Evolutionary conservation across 371 early-diverging fungal species (phyloP).

Genomic region (Mucor ambiguus): DNA sequence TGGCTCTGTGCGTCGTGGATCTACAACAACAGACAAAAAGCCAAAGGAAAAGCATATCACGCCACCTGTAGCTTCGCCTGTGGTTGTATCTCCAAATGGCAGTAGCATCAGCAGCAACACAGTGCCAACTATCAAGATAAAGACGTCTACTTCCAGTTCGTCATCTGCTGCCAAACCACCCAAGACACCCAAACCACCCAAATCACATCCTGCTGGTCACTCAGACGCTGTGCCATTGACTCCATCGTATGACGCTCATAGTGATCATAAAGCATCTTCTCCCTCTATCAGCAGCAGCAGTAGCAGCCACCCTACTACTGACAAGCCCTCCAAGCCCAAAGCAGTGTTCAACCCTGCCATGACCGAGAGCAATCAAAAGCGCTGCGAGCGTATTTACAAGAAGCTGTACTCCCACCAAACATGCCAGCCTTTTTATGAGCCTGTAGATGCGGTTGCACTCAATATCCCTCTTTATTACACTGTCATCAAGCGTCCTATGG

Average conservation of each 20-base stretch:
- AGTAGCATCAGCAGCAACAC: background rate
- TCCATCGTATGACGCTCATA: background rate
- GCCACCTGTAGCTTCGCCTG: background rate
- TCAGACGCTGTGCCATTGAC: background rate
- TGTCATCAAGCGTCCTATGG: constrained; percentile 96
- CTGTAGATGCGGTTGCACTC: constrained; percentile 84
- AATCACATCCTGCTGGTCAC: background rate
- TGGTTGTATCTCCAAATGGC: background rate
- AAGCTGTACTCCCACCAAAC: constrained; percentile 42
- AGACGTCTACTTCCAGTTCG: background rate
- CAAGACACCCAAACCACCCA: constrained; percentile 11
- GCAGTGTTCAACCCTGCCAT: constrained; percentile 25
- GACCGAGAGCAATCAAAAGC: constrained; percentile 39
- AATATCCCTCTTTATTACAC: constrained; percentile 90
- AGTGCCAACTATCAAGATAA: constrained; percentile 4
- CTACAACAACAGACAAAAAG: constrained; percentile 14
- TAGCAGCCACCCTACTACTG: background rate
- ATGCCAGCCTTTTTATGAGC: constrained; percentile 43
- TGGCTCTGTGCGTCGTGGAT: constrained; percentile 27
- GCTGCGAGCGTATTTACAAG: constrained; percentile 40
- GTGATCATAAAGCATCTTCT: background rate
- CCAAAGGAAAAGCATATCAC: constrained; percentile 20
- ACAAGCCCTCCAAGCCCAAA: constrained; percentile 16
- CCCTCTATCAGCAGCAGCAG: background rate
- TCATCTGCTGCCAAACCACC: background rate